phyloP scores from a whole-genome alignment of 2,329 filamentous ascomycete species.

The Esteya vermicola region DNA sequence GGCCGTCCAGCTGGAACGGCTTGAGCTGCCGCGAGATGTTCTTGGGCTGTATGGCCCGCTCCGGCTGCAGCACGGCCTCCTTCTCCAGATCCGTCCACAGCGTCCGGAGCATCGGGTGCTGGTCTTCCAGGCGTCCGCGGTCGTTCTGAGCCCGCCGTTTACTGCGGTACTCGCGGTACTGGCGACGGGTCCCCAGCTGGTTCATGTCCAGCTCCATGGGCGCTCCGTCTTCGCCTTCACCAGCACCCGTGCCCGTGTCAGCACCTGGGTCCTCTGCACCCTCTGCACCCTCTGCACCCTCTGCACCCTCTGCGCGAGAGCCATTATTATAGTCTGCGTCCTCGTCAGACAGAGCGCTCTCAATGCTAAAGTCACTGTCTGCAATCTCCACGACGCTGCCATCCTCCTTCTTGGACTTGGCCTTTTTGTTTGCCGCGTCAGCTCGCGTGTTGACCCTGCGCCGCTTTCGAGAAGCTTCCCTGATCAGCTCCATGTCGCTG shows the following conservation, averaged over 20 bases:
- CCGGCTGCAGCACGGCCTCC: constrained; percentile 49
- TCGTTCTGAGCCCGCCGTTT: constrained; percentile 24
- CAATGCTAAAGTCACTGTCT: too few species aligned
- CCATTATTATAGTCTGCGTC: too few species aligned
- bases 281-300: neutral
- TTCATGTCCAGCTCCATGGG: neutral
- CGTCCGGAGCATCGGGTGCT: constrained; percentile 64
- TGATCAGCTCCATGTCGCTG: too few species aligned
- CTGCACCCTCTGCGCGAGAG: too few species aligned
- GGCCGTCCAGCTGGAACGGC: constrained; percentile 82
- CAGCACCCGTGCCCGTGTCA: constrained; percentile 2
- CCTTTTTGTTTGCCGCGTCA: too few species aligned
- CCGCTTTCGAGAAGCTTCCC: too few species aligned
- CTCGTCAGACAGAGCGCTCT: constrained; percentile 9
- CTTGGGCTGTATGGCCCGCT: constrained; percentile 53
- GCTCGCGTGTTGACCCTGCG: too few species aligned
- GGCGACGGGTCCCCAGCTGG: constrained; percentile 17
- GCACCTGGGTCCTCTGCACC: constrained; percentile 12
- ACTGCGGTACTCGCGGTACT: constrained; percentile 15
- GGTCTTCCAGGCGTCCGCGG: constrained; percentile 53
- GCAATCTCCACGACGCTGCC: too few species aligned
- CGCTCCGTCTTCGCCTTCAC: neutral
- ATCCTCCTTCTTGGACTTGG: too few species aligned
- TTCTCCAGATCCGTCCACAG: constrained; percentile 75
- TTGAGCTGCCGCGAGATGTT: constrained; percentile 77